Percentiles rank a stretch among this genome's conserved stretches.
phyloP scores from a whole-genome alignment of 108 stramenopile species.

The Cyclotella atomus region DNA sequence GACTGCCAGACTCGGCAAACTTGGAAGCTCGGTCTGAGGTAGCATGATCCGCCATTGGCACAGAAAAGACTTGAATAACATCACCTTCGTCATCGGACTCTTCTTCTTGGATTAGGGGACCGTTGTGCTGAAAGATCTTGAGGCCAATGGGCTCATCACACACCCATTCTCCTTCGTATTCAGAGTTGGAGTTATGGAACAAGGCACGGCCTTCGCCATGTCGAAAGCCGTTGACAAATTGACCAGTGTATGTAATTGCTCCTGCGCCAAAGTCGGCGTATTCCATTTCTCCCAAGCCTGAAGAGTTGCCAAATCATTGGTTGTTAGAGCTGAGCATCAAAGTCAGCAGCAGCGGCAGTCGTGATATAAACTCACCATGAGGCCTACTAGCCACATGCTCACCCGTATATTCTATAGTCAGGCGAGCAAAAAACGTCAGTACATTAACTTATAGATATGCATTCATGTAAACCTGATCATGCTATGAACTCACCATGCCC shows the following conservation, averaged over 20 bases:
- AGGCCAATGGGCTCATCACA: conserved; percentile 43
- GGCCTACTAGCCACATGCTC: conserved; percentile 36
- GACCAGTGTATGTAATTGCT: conserved; percentile 31
- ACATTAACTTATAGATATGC: no score
- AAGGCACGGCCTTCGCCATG: conserved; percentile 39
- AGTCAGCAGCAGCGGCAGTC: no score
- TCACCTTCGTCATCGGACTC: neutral
- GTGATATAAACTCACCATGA: conserved; percentile 29
- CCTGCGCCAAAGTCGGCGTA: conserved; percentile 32
- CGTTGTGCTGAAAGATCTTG: conserved; percentile 37
- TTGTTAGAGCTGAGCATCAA: no score
- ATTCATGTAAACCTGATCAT: no score
- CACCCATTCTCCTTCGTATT: conserved; percentile 40
- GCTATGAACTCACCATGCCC: no score
- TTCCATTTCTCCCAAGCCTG: conserved; percentile 41
- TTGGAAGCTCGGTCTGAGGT: neutral
- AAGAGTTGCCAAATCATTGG: no score
- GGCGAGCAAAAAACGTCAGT: no score
- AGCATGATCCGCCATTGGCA: neutral
- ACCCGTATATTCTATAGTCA: conserved; percentile 30
- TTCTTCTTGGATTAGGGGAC: conserved; percentile 18
- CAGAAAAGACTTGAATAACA: neutral
- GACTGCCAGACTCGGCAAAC: neutral
- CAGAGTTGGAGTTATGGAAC: conserved; percentile 35
- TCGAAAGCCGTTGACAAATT: conserved; percentile 41